These are phyloP conservation scores for Xylaria sp. DNA, from an alignment of 2,329 filamentous ascomycete genomes.

Conservation along the genomic window DNA sequence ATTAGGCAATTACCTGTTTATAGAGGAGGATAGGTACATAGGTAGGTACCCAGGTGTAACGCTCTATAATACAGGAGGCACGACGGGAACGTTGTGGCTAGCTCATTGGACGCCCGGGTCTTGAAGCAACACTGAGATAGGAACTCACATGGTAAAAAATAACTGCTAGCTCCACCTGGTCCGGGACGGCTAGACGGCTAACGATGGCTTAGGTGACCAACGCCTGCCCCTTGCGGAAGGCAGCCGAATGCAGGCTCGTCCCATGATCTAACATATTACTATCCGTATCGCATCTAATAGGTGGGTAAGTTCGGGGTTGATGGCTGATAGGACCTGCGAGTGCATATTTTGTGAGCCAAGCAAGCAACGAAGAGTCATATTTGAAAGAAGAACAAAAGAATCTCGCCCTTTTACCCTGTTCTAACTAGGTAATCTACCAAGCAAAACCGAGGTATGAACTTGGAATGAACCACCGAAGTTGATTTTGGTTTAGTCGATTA, in stretches of 20 bases:
- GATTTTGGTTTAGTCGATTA: no score
- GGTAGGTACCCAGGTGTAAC: background rate
- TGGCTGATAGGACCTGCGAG: no score
- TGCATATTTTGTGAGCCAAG: no score
- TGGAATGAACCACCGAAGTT: no score
- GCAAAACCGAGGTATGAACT: no score
- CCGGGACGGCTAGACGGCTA: slow-evolving; percentile 32
- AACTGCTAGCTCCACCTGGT: slow-evolving; percentile 11
- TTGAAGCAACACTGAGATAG: slow-evolving; percentile 16
- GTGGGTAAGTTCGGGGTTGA: no score
- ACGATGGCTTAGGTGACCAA: slow-evolving; percentile 26
- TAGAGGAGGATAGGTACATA: slow-evolving; percentile 1
- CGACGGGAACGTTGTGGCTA: background rate
- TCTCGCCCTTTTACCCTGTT: no score
- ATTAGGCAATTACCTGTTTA: background rate
- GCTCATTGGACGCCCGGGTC: slow-evolving; percentile 26
- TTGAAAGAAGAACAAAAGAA: no score
- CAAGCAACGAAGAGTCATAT: no score
- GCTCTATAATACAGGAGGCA: background rate
- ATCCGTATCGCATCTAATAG: no score
- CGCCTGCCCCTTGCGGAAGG: slow-evolving; percentile 37
- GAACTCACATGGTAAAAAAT: slow-evolving; percentile 29
- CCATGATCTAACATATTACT: background rate
- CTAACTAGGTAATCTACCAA: no score
- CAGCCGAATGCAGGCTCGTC: slow-evolving; percentile 4